Evolutionary conservation across 495 filamentous ascomycete genomes (phyloP), one percentile per base, ranked within the genome.

Genomic region (Lophium mytilinum): DNA sequence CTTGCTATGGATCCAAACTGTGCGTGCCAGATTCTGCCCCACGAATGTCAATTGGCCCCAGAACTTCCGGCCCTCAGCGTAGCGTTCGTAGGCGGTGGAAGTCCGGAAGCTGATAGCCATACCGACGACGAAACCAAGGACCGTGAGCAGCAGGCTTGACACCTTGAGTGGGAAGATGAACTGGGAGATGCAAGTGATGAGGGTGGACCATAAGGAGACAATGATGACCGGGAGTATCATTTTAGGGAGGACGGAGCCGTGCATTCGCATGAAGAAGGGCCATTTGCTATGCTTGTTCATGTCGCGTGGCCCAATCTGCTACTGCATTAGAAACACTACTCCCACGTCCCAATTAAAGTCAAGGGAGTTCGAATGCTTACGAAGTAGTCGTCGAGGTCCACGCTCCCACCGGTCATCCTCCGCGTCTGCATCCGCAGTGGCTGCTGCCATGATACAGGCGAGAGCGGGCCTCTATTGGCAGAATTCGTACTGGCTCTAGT

Each of bases 101-200:
- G 83, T 89, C 48, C 89, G 84, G 76, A 95, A 94, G 17, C 87
- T 90, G 60, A 95, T 73, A 1, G 87, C 80, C 67, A 94, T 70
- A 78, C 86, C 87, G 65, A 95, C 88, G 58, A 94, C 88, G 75
- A 95, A 94, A 85, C 90, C 89, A 36, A 88, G 81, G 8, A 95
- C 84, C 9, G 88, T 94, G 34, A 95, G 78, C 9, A 95, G 76
- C 50, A 90, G 78, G 24, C 77, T 83, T 59, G 80, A 78, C 19
- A 94, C 82, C 76, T 73, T 60, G 80, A 81, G 63, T 56, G 62
- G 35, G 35, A 78, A 67, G 33, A 79, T 74, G 15, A 73, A 73
- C 47, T 74, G 62, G 18, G 74, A 83, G 53, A 94, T 73, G 19
- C 69, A 68, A 9, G 87, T 90, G 61, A 94, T 82, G 3, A 78